Base-by-base conservation (phyloP, 768 basidiomycete genomes). In the Amanita exitialis region DNA sequence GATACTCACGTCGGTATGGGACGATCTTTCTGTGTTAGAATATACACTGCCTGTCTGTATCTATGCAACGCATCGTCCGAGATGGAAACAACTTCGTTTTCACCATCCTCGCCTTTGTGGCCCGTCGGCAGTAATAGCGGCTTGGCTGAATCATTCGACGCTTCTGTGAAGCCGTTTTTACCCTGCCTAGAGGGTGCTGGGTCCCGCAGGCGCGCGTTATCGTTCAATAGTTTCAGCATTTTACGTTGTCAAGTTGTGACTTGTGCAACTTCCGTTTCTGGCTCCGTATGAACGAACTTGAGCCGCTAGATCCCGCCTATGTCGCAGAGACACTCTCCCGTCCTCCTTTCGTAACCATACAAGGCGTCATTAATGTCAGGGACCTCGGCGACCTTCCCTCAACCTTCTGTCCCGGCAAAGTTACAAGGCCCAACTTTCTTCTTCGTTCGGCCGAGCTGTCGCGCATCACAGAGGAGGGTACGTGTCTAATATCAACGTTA, bases 401-500 rank as follows among this genome's bases (percentile, higher is more conserved):
- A 6, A 61, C 66, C 12, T 64, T 63, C 23, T 57, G 69, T 51
- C 70, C 72, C 18, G 76, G 76, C 54, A 66, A 73, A 47, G 63
- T 76, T 54, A 87, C 79, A 37, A 81, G 73, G 57, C 77, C 82
- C 1, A 66, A 70, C 13, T 73, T 75, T 52, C 62, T 83, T 12
- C 81, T 76, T 61, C 83, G 88, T 49, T 78, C 83, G 18, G 89
- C 82, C 45, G 89, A 90, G 58, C 58, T 90, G 8, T 83, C 86
- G 13, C 60, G 75, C 20, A 80, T 90, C 43, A 86, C 81, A 8
- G 73, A 79, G 51, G 75, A 83, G 66, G 89, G 89, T 80, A 47
- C n/a, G 64, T 52, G 28, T 5, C 6, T 6, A n/a, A 20, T 32
- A 15, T 27, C 20, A 13, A 3, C 9, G 13, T 15, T 30, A 30